Percentiles rank a stretch among this genome's conserved stretches.
phyloP scores from a whole-genome alignment of 441 rosid genomes.

The Aquilaria agallochum region DNA sequence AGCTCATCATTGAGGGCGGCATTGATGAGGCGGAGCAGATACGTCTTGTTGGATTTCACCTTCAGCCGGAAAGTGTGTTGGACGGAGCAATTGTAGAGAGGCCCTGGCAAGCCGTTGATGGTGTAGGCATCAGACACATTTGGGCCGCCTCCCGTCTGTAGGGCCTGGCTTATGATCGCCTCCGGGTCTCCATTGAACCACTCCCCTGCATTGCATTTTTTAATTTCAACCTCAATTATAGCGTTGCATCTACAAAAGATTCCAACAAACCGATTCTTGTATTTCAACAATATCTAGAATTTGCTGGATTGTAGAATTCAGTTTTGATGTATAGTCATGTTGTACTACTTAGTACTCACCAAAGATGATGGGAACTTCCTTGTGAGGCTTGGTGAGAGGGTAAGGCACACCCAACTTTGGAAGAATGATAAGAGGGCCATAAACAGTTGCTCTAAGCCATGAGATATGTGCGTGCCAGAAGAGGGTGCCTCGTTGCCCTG shows the following conservation, averaged over 20 bases:
- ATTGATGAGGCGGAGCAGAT: conserved; percentile 64
- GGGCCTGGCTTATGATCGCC: conserved; percentile 50
- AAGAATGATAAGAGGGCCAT: conserved; percentile 50
- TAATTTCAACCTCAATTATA: not conserved
- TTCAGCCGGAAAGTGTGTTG: conserved; percentile 65
- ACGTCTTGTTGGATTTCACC: conserved; percentile 66
- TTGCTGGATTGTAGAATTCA: not conserved
- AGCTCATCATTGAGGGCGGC: conserved; percentile 83
- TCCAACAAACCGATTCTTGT: conserved; percentile 2
- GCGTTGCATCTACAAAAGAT: not conserved
- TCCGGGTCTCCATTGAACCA: conserved; percentile 58
- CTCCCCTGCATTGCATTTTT: conserved; percentile 37
- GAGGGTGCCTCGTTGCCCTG: conserved; percentile 56
- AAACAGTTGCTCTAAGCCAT: conserved; percentile 54
- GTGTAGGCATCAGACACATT: conserved; percentile 61
- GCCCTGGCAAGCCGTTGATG: conserved; percentile 55
- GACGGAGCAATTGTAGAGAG: conserved; percentile 47
- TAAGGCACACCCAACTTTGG: conserved; percentile 47
- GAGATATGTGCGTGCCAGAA: conserved; percentile 54
- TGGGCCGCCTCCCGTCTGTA: conserved; percentile 57
- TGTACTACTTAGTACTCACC: conserved; percentile 22
- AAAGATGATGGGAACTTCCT: conserved; percentile 47
- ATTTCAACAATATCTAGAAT: conserved; percentile 6
- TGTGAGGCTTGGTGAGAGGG: conserved; percentile 49
- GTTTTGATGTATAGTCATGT: no score